A percentile compares a stretch with the other conserved stretches of the same genome.
Conservation (phyloP, 768 basidiomycete species). For the Trametes meyenii region DNA sequence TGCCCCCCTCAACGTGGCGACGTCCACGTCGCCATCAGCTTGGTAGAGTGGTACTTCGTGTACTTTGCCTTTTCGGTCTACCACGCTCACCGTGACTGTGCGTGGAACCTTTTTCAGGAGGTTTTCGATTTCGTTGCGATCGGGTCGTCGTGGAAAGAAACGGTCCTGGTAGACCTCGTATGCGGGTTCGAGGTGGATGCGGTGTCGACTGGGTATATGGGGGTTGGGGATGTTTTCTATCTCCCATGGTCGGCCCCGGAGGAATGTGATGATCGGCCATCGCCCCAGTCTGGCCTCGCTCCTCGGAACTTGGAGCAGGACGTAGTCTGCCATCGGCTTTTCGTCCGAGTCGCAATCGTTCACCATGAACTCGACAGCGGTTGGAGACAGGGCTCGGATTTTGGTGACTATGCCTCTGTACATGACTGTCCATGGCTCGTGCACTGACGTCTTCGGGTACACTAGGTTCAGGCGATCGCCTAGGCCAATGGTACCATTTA, state of each 20-base stretch:
- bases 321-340: not conserved
- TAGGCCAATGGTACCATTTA: not conserved
- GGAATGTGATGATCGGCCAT: not conserved
- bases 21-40: constrained; percentile 7
- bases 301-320: not conserved
- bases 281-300: not conserved
- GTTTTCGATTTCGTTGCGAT: not conserved
- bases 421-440: too few species aligned
- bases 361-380: not conserved
- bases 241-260: not conserved
- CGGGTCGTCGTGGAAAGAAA: not conserved
- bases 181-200: not conserved
- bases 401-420: not conserved
- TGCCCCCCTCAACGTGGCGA: constrained; percentile 4
- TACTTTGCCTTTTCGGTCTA: not conserved
- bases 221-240: not conserved
- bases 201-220: too few species aligned
- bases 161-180: not conserved
- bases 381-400: not conserved
- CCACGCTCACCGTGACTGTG: not conserved
- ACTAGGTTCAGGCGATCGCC: not conserved
- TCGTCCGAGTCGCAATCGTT: not conserved
- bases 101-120: not conserved
- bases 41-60: not conserved
- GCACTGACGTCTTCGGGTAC: not conserved